These are phyloP conservation scores for Begonia fuchsioides DNA, from an alignment of 306 rosid species.

Conservation along the genomic window DNA sequence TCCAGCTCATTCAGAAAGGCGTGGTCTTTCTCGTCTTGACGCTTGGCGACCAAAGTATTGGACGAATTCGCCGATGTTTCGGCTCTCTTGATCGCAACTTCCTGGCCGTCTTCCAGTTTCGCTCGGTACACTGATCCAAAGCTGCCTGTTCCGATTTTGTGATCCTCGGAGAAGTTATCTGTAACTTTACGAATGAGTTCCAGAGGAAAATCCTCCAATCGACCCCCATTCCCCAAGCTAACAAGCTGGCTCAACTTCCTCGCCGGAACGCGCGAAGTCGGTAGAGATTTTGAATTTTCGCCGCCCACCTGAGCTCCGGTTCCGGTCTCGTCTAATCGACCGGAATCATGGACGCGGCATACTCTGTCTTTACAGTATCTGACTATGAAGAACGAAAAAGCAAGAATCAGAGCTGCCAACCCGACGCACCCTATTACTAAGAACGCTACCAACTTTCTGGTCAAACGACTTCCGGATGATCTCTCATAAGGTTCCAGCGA, in stretches of 20 bases:
- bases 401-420: constrained; percentile 23
- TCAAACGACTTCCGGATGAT: constrained; percentile 24
- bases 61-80: constrained; percentile 30
- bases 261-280: constrained; percentile 18
- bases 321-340: constrained; percentile 35
- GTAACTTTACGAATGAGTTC: constrained; percentile 36
- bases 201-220: constrained; percentile 50
- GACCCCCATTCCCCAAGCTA: constrained; percentile 46
- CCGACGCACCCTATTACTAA: constrained; percentile 78
- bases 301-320: not conserved
- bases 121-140: constrained; percentile 71
- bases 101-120: constrained; percentile 41
- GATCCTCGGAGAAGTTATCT: constrained; percentile 41
- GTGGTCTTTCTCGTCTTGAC: constrained; percentile 61
- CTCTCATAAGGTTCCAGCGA: not conserved
- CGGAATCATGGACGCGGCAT: constrained; percentile 73
- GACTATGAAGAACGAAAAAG: constrained; percentile 26
- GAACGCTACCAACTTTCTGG: constrained; percentile 46
- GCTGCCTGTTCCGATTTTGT: constrained; percentile 63
- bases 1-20: constrained; percentile 74
- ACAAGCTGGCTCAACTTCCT: constrained; percentile 64
- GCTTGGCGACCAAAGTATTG: constrained; percentile 13
- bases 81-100: constrained; percentile 83
- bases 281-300: not conserved
- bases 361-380: constrained; percentile 27